These are phyloP conservation scores for Clitoria ternatea DNA, from an alignment of 306 rosid species.

Conservation along the genomic window DNA sequence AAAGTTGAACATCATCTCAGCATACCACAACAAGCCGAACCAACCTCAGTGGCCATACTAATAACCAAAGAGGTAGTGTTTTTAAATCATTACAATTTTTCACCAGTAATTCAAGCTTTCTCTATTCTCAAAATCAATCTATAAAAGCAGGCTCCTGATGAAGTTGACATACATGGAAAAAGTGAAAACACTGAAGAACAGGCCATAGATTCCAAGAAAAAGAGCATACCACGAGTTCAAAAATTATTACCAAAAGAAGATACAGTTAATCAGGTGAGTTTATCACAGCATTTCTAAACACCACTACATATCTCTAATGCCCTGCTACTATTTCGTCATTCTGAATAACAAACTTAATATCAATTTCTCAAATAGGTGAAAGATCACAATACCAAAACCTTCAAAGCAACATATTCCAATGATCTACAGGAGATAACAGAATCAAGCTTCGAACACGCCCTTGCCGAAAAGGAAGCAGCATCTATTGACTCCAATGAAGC, in stretches of 20 bases:
- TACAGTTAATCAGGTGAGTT: conserved; percentile 14
- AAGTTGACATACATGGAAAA: background rate
- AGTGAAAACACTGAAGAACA: conserved; percentile 8
- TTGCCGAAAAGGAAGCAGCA: background rate
- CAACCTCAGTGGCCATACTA: background rate
- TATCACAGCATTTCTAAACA: background rate
- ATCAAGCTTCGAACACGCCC: background rate
- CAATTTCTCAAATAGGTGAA: conserved; percentile 27
- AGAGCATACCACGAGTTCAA: background rate
- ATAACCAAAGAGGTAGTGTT: conserved; percentile 8
- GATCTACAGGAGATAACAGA: conserved; percentile 1
- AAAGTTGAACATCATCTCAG: background rate
- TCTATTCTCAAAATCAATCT: conserved; percentile 14
- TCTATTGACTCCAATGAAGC: background rate
- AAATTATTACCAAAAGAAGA: background rate
- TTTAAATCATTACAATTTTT: background rate
- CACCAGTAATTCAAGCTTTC: background rate
- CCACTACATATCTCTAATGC: background rate
- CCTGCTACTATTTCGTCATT: background rate
- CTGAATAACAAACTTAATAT: background rate
- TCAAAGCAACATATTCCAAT: conserved; percentile 13
- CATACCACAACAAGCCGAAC: background rate
- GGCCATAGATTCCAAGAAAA: background rate
- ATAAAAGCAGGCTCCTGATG: background rate
- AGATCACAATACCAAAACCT: background rate